Conservation (phyloP, 1,284 basidiomycete species). For the Amylostereum areolatum region DNA sequence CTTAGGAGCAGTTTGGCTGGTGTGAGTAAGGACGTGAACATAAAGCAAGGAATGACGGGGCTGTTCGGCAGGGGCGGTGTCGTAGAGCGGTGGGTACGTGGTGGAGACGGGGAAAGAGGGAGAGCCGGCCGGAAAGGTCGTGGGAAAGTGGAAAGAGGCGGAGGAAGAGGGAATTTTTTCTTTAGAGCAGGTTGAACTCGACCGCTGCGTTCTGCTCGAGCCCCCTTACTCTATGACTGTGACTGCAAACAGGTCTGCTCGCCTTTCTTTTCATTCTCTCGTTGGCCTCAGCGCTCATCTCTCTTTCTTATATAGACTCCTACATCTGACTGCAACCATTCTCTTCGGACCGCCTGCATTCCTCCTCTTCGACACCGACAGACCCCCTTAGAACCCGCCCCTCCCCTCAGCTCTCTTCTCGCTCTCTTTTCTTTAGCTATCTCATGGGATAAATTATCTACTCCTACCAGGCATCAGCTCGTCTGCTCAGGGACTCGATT, state of each 20-base stretch:
- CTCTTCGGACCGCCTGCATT: constrained; percentile 57
- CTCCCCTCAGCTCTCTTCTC: constrained; percentile 7
- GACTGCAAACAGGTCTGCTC: neutral
- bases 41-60: constrained; percentile 32
- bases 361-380: constrained; percentile 62
- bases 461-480: constrained; percentile 29
- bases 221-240: neutral
- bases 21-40: no score
- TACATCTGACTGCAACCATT: constrained; percentile 23
- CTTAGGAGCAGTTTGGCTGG: no score
- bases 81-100: constrained; percentile 51
- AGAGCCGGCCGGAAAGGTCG: constrained; percentile 20
- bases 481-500: constrained; percentile 22
- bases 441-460: constrained; percentile 63
- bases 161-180: no score
- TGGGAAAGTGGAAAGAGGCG: neutral
- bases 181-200: no score
- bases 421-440: constrained; percentile 18
- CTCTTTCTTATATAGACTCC: neutral
- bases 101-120: constrained; percentile 38
- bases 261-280: neutral
- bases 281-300: constrained; percentile 1
- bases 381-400: constrained; percentile 59
- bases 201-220: no score
- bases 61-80: constrained; percentile 50